Evolutionary conservation across 345 rosid species (phyloP), one percentile per base, ranked within the genome.

Genomic region (Linum usitatissimum): DNA sequence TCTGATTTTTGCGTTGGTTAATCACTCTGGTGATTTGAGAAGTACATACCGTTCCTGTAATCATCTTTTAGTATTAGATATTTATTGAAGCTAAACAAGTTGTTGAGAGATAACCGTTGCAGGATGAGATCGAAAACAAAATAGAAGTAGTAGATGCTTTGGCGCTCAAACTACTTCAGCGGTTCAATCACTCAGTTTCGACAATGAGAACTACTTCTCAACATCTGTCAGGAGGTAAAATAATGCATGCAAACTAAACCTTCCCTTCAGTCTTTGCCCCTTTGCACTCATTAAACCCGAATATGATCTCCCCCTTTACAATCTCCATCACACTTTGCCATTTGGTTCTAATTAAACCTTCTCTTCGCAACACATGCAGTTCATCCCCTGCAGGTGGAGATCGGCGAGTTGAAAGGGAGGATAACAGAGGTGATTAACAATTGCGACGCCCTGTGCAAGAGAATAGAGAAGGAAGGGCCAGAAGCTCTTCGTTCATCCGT

Each of bases 61-160:
- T 34, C 38, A 4, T 34, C 5, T 34, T 4, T 7, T 34, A 34
- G 1, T 34, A 7, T 34, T 34, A 34, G 38, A 34, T 7, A 34
- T 23, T 23, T 23, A 23, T 23, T 23, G 8, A 7, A 34, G 38
- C 5, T 1, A 34, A 34, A 34, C 38, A 4, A 34, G 38, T 34
- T 34, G 38, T 34, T 34, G 0, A 34, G 5, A 34, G 38, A 34
- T 34, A 7, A 34, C 38, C 67, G 19, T 64, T 80, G 61, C 80
- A 93, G 99, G 99, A 87, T 75, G 97, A 80, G 62, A 73, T 87
- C 60, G 99, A 90, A 76, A 86, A 87, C 85, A 84, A 81, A 81
- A 90, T 90, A 65, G 96, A 93, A 80, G 86, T 90, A 45, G 90
- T 80, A 3, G 97, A 93, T 81, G 97, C 96, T 69, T 79, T 93